Base-by-base conservation (phyloP, 2,329 filamentous ascomycete genomes). In the Neofusicoccum laricinum region DNA sequence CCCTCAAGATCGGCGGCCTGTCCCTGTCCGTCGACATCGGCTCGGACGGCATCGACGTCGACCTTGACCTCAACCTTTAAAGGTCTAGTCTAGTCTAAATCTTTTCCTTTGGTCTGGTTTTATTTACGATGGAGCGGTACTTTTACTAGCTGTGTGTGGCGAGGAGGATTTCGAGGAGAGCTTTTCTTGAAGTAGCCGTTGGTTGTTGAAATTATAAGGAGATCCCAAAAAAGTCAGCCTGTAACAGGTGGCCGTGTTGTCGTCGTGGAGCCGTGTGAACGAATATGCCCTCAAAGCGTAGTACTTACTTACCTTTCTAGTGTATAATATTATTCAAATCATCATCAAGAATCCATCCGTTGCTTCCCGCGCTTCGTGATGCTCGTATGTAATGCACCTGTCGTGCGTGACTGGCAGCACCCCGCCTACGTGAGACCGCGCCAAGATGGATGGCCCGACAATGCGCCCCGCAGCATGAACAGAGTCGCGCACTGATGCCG, bases 11-110 rank as follows among this genome's bases (percentile, higher is more conserved):
- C 46, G 63, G 63, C 45, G 63, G 63, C 32, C 53, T 61, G 15
- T 50, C 63, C 53, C 53, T 64, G 51, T 59, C 53, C 15, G 38
- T 59, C 45, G 45, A 48, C 63, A 59, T 50, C 36, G 46, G 53
- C 53, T 50, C 43, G 43, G 53, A 55, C 53, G 63, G 63, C 53
- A 59, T 64, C 8, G 63, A 64, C 53, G 17, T 64, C 63, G 63
- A 64, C 45, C 41, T 64, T n/a, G 55, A 64, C 53, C 40, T 64
- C 32, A 55, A 57, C 61, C 51, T 64, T 30, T 64, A 64, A 64
- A 10, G 40, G 40, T 40, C 25, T 41, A 15, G 59, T 43, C 34
- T 36, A 43, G 36, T 40, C 55, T 36, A 19, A 34, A 46, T 38
- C 15, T 59, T 46, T 46, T 40, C n/a, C n/a, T n/a, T 59, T 59